Evolutionary conservation across 768 basidiomycete species (phyloP).

Genomic region (Leucosporidium yakuticum): DNA sequence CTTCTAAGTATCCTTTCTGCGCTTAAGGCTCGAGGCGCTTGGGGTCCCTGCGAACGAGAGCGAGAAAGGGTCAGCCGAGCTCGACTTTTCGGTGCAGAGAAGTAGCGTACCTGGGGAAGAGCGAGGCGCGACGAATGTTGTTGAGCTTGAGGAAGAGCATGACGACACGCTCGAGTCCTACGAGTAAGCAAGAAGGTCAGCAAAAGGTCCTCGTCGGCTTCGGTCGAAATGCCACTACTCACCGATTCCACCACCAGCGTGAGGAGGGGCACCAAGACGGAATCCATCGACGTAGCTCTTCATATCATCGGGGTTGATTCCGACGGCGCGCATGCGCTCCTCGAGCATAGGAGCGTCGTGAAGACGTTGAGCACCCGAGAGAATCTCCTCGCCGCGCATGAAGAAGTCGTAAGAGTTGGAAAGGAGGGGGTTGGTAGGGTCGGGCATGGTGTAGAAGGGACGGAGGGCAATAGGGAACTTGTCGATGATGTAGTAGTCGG

Average conservation of each 20-base stretch:
- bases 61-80: too few species aligned
- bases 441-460: constrained; percentile 99
- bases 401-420: constrained; percentile 99
- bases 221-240: constrained; percentile 27
- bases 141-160: constrained; percentile 92
- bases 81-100: too few species aligned
- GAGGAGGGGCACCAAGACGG: constrained; percentile 87
- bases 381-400: constrained; percentile 98
- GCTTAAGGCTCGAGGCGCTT: too few species aligned
- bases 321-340: constrained; percentile 77
- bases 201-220: constrained; percentile 48
- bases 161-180: constrained; percentile 52
- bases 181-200: background rate
- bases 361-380: constrained; percentile 95
- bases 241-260: constrained; percentile 93
- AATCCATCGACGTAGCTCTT: constrained; percentile 88
- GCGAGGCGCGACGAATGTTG: too few species aligned
- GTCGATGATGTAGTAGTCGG: constrained; percentile 98
- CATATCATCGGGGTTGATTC: constrained; percentile 83
- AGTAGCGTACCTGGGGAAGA: too few species aligned
- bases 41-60: too few species aligned
- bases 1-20: too few species aligned
- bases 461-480: constrained; percentile 94
- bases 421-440: constrained; percentile 76
- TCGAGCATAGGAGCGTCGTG: constrained; percentile 78